Evolutionary conservation across 2,329 filamentous ascomycete species (phyloP).

Genomic region (Pseudogymnoascus sp.): DNA sequence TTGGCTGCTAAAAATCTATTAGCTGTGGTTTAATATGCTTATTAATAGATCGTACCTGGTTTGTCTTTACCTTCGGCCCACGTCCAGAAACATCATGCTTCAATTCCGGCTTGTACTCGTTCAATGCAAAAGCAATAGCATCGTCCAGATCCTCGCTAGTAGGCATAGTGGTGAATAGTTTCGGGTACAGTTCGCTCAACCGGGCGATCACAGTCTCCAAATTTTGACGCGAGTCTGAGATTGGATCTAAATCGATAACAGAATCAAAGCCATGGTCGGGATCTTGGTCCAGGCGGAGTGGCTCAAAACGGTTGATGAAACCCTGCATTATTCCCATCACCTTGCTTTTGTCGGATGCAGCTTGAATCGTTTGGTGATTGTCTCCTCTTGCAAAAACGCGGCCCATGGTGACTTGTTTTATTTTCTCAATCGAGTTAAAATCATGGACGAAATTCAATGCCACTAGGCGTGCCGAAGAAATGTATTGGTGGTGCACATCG

Average conservation of each 20-base stretch:
- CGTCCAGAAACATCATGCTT: slow-evolving; percentile 66
- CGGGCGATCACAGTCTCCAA: slow-evolving; percentile 69
- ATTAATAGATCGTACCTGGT: slow-evolving; percentile 23
- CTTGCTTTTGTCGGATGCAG: slow-evolving; percentile 64
- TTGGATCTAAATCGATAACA: slow-evolving; percentile 77
- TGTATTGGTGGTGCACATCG: slow-evolving; percentile 58
- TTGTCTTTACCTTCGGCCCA: slow-evolving; percentile 34
- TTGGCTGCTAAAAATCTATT: slow-evolving; percentile 20
- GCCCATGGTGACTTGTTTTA: slow-evolving; percentile 66
- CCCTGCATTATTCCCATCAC: slow-evolving; percentile 91
- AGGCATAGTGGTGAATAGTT: slow-evolving; percentile 65
- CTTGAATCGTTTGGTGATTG: slow-evolving; percentile 96
- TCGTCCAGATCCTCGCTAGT: slow-evolving; percentile 66
- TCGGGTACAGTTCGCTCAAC: slow-evolving; percentile 71
- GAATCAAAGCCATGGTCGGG: slow-evolving; percentile 80
- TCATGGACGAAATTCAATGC: slow-evolving; percentile 86
- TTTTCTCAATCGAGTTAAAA: slow-evolving; percentile 55
- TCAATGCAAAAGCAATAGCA: slow-evolving; percentile 68
- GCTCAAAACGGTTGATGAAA: slow-evolving; percentile 81
- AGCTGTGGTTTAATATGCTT: slow-evolving; percentile 7
- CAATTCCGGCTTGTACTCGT: slow-evolving; percentile 69
- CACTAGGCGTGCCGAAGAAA: slow-evolving; percentile 63
- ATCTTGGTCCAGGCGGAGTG: slow-evolving; percentile 54
- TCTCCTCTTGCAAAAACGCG: slow-evolving; percentile 82
- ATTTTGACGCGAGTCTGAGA: slow-evolving; percentile 71